Evolutionary conservation across 768 basidiomycete species (phyloP).

Genomic region (Pisolithus tinctorius): DNA sequence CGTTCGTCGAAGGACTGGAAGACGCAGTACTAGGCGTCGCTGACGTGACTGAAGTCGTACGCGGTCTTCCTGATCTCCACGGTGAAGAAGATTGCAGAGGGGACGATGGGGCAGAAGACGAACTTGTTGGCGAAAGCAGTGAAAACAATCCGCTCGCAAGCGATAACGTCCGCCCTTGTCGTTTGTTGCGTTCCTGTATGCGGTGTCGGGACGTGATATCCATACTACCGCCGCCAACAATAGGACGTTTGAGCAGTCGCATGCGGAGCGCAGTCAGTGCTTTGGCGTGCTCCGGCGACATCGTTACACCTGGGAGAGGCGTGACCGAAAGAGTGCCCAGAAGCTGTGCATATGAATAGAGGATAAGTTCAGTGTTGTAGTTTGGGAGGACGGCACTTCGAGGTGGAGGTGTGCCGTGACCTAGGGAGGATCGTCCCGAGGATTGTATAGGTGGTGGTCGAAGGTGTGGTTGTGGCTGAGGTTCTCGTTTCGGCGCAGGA

Average conservation of each 20-base stretch:
- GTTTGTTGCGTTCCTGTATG: conserved; percentile 19
- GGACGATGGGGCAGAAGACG: conserved; percentile 14
- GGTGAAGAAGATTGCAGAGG: conserved; percentile 20
- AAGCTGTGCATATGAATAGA: conserved; percentile 83
- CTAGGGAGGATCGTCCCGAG: conserved; percentile 35
- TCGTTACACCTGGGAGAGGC: conserved; percentile 36
- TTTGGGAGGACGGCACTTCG: conserved; percentile 41
- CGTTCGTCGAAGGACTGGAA: conserved; percentile 9
- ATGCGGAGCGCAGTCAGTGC: conserved; percentile 43
- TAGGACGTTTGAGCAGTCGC: conserved; percentile 25
- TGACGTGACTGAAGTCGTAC: conserved; percentile 20
- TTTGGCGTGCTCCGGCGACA: conserved; percentile 39
- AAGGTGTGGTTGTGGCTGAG: conserved; percentile 34
- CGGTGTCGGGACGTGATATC: conserved; percentile 49
- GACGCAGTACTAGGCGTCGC: conserved; percentile 3
- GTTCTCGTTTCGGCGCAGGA: conserved; percentile 15
- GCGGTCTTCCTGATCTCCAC: conserved; percentile 14
- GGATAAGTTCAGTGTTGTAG: conserved; percentile 57
- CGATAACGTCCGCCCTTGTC: conserved; percentile 46
- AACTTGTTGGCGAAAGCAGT: conserved; percentile 37
- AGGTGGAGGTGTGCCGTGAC: conserved; percentile 33
- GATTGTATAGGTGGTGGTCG: conserved; percentile 16
- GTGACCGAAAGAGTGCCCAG: conserved; percentile 59
- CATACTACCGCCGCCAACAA: conserved; percentile 67
- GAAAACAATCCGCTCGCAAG: conserved; percentile 46